These are phyloP conservation scores for Boletus subcaerulescens DNA, from an alignment of 768 basidiomycete species.

Conservation along the genomic window DNA sequence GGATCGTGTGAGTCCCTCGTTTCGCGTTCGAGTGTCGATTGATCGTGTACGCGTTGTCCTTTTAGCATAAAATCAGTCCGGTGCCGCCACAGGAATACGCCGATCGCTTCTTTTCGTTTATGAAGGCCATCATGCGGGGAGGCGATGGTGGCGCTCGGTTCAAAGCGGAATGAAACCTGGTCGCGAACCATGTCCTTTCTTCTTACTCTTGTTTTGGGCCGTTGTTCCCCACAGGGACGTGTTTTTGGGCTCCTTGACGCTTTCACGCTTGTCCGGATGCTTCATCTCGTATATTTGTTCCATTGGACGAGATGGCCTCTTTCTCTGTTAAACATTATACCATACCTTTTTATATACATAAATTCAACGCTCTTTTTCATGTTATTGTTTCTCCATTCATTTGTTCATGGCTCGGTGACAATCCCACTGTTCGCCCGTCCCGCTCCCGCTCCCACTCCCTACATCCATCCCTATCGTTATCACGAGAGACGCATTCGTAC, in stretches of 20 bases:
- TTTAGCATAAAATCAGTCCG: conserved; percentile 91
- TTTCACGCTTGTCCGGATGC: conserved; percentile 5
- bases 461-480: conserved; percentile 6
- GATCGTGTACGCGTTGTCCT: background rate
- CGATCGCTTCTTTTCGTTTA: conserved; percentile 82
- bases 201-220: background rate
- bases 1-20: conserved; percentile 68
- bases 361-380: background rate
- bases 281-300: conserved; percentile 7
- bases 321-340: background rate
- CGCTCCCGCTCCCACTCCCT: background rate
- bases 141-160: conserved; percentile 62
- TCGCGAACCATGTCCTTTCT: background rate
- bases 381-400: too few relatives aligned
- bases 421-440: background rate
- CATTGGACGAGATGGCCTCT: background rate
- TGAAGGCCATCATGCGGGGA: conserved; percentile 82
- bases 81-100: conserved; percentile 87
- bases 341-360: too few relatives aligned
- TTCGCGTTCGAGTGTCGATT: background rate
- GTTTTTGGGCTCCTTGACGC: background rate
- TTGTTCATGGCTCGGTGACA: too few relatives aligned
- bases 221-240: too few relatives aligned
- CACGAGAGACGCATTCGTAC: background rate
- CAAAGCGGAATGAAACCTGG: conserved; percentile 37